Base-by-base conservation (phyloP, 1,284 basidiomycete species). In the Exobasidium rhododendri region DNA sequence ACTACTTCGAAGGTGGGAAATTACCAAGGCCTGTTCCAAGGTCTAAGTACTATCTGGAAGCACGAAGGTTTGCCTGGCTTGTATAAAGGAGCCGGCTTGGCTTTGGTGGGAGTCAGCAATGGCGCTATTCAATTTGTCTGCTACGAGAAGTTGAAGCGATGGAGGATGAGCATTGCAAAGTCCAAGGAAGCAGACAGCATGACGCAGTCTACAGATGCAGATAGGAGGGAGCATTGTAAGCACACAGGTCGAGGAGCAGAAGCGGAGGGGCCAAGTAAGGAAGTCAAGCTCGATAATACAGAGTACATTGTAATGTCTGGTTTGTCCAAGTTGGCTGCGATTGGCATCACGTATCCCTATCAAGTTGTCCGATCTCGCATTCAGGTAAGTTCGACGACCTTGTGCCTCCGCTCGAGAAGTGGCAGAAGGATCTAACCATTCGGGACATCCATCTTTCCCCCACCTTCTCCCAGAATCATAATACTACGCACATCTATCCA, bases 111-210 rank as follows among this genome's bases (percentile, higher is more conserved):
- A 40, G 94, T 98, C 59, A 89, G 89, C 75, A 97, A 94, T 78
- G 94, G 94, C 1, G 92, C 94, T 0, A 86, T 97, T 59, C 94
- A 98, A 79, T 98, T 99, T 80, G 91, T 94, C 83, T 86, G 88
- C 0, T 98, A 98, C 77, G 96, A 98, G 80, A 88, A 97, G 80
- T 88, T 97, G 85, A 98, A 98, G 80, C 83, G 85, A 54, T 90
- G 91, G 86, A 82, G 65, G 89, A 88, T 85, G 1, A 52, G 50
- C 7, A 62, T 67, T 2, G 62, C 65, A 2, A 53, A 46, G 5
- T 59, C 56, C 31, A 70, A 61, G 46, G 10, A 40, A 17, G 20
- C 7, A 7, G 20, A 55, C 24, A 40, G 35, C 17, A 40, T 40
- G 35, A 40, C 35, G 17, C 17, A 10, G 17, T 10, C 10, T 40